Evolutionary conservation across 1,139 yeast species (phyloP).

Genomic region (Citeromyces hawaiiensis): DNA sequence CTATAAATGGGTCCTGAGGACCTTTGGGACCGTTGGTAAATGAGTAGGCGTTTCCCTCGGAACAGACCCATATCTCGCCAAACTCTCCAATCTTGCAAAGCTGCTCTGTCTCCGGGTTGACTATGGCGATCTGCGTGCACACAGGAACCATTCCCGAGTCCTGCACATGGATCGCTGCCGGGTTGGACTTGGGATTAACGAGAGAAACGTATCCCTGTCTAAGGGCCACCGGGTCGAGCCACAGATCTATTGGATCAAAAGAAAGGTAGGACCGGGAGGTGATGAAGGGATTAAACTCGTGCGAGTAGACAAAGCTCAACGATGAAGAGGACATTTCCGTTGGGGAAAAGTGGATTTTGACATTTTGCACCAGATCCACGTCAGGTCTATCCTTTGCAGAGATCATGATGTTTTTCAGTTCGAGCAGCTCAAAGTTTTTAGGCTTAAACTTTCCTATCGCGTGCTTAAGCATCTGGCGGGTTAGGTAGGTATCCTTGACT

Average conservation of each 20-base stretch:
- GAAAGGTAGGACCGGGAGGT: conserved; percentile 81
- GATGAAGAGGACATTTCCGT: conserved; percentile 60
- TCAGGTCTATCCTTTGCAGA: conserved; percentile 71
- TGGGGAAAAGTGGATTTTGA: conserved; percentile 50
- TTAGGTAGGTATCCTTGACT: conserved; percentile 77
- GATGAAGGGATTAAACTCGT: conserved; percentile 71
- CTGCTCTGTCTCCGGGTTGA: conserved; percentile 78
- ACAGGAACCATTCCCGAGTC: conserved; percentile 97
- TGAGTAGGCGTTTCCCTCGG: conserved; percentile 65
- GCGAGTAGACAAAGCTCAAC: conserved; percentile 67
- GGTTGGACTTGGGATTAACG: conserved; percentile 61
- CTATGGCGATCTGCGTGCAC: conserved; percentile 86
- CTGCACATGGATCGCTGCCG: conserved; percentile 58
- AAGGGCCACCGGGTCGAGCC: conserved; percentile 77
- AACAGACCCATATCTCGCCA: conserved; percentile 95
- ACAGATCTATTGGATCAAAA: conserved; percentile 77
- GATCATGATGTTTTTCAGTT: conserved; percentile 73
- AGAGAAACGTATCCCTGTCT: conserved; percentile 79
- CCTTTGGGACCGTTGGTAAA: conserved; percentile 47
- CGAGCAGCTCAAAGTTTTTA: conserved; percentile 48
- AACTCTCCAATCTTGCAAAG: conserved; percentile 86
- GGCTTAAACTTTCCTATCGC: conserved; percentile 55
- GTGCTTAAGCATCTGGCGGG: conserved; percentile 74
- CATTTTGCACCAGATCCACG: conserved; percentile 40
- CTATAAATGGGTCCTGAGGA: conserved; percentile 8